A percentile compares a stretch with the other conserved stretches of the same genome.
phyloP scores from a whole-genome alignment of 768 basidiomycete species.

The Tephrocybe sp. region DNA sequence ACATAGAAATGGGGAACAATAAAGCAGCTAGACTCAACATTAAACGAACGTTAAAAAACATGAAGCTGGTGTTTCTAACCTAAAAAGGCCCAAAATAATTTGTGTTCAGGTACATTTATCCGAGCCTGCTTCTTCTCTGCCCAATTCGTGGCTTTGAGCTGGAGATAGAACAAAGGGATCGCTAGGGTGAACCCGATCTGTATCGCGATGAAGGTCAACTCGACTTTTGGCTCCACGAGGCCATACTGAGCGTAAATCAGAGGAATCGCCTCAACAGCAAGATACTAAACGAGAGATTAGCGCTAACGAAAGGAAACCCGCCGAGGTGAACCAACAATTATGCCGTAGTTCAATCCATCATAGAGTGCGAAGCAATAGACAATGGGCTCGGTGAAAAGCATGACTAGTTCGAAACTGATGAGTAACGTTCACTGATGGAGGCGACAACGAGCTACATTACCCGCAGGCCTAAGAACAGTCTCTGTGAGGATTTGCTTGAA shows the following conservation, averaged over 20 bases:
- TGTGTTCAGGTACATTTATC: conserved; percentile 20
- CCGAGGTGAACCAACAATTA: conserved; percentile 12
- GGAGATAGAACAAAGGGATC: conserved; percentile 20
- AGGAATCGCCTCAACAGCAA: conserved; percentile 21
- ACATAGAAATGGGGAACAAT: conserved; percentile 23
- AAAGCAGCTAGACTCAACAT: conserved; percentile 13
- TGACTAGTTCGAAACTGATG: conserved; percentile 5
- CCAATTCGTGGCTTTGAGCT: conserved; percentile 19
- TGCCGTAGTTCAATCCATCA: conserved; percentile 22
- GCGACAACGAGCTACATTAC: background rate
- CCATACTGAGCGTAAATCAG: conserved; percentile 21
- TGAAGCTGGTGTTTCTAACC: no score
- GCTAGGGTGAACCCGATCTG: conserved; percentile 18
- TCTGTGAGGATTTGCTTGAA: conserved; percentile 17
- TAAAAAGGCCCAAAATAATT: conserved; percentile 21
- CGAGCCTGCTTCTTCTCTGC: conserved; percentile 17
- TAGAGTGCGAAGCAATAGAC: conserved; percentile 24
- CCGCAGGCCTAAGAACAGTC: conserved; percentile 20
- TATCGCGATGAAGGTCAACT: conserved; percentile 17
- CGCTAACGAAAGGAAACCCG: background rate
- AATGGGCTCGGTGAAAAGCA: conserved; percentile 24
- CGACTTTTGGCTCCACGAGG: conserved; percentile 13
- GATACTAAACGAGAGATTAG: conserved; percentile 13
- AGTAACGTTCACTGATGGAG: no score
- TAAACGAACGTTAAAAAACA: background rate